A percentile compares a stretch with the other conserved stretches of the same genome.
Conservation (phyloP, 345 rosid species). For the Eutrema heterophyllum region DNA sequence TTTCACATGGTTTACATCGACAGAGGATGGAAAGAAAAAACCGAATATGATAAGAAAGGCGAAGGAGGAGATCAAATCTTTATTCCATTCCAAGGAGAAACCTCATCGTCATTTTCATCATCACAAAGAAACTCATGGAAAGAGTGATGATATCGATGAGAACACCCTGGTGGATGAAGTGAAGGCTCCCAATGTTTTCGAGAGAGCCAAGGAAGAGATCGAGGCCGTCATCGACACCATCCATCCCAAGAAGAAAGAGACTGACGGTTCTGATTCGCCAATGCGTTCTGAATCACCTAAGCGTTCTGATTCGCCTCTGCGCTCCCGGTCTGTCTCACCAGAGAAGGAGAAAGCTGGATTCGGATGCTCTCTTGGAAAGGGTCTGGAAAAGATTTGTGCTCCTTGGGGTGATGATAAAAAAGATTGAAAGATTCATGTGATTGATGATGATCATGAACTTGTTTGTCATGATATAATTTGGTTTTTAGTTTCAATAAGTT, state of each 20-base stretch:
- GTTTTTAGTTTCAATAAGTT: not conserved
- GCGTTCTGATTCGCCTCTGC: not conserved
- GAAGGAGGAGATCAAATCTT: slow-evolving; percentile 43
- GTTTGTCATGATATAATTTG: not conserved
- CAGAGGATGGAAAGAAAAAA: slow-evolving; percentile 30
- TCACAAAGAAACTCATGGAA: slow-evolving; percentile 49
- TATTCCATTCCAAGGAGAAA: slow-evolving; percentile 25
- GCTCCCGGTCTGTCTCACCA: slow-evolving; percentile 18
- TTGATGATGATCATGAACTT: slow-evolving; percentile 9
- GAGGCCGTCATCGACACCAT: slow-evolving; percentile 48
- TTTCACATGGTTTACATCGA: not conserved
- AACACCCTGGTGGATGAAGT: slow-evolving; percentile 40
- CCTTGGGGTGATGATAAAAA: slow-evolving; percentile 31
- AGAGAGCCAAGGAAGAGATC: slow-evolving; percentile 53
- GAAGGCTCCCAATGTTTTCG: slow-evolving; percentile 51
- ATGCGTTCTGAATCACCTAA: not conserved
- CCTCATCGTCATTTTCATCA: slow-evolving; percentile 15
- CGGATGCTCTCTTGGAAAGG: slow-evolving; percentile 39
- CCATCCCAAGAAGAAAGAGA: slow-evolving; percentile 38
- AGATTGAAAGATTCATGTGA: slow-evolving; percentile 10
- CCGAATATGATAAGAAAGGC: slow-evolving; percentile 38
- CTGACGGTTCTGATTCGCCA: not conserved
- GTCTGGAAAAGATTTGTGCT: slow-evolving; percentile 43
- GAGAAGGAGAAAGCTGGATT: slow-evolving; percentile 40
- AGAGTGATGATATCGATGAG: slow-evolving; percentile 40